Conservation (phyloP, 805 yeast species). For the Saccharomycopsis capsularis region DNA sequence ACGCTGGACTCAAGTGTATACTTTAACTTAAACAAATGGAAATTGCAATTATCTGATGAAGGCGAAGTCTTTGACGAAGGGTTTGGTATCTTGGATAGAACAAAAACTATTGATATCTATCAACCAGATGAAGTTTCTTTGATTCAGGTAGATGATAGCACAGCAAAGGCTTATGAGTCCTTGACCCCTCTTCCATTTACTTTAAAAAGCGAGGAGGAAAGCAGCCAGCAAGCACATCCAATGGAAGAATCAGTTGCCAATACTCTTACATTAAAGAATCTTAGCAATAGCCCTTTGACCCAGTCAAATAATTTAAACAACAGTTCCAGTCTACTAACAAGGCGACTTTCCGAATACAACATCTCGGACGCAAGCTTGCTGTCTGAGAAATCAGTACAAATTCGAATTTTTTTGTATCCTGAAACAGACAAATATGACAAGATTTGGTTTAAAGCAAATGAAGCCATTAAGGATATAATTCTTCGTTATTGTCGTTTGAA, state of each 20-base stretch:
- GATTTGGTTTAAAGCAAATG: conserved; percentile 1
- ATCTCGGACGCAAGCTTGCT: conserved; percentile 8
- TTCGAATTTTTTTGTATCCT: conserved; percentile 13
- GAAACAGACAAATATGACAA: conserved; percentile 8
- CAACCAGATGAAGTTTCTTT: conserved; percentile 80
- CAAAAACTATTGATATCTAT: conserved; percentile 57
- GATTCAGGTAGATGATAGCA: conserved; percentile 38
- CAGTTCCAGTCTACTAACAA: background rate
- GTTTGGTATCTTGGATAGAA: conserved; percentile 79
- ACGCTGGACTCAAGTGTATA: conserved; percentile 6
- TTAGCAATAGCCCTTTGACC: background rate
- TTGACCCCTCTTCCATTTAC: background rate
- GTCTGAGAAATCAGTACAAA: background rate
- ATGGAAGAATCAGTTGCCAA: background rate
- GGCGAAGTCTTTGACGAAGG: conserved; percentile 86
- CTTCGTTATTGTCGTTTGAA: conserved; percentile 31
- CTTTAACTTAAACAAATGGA: conserved; percentile 63
- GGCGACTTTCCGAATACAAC: conserved; percentile 4
- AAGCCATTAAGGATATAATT: conserved; percentile 31
- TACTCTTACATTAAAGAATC: conserved; percentile 4
- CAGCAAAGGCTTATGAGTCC: background rate
- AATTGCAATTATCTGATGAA: conserved; percentile 78
- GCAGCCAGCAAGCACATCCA: too few relatives aligned
- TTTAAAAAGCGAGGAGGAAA: background rate
- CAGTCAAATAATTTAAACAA: background rate